Evolutionary conservation across 177 flowering plant species (phyloP).

Genomic region (Vitis hybrid): DNA sequence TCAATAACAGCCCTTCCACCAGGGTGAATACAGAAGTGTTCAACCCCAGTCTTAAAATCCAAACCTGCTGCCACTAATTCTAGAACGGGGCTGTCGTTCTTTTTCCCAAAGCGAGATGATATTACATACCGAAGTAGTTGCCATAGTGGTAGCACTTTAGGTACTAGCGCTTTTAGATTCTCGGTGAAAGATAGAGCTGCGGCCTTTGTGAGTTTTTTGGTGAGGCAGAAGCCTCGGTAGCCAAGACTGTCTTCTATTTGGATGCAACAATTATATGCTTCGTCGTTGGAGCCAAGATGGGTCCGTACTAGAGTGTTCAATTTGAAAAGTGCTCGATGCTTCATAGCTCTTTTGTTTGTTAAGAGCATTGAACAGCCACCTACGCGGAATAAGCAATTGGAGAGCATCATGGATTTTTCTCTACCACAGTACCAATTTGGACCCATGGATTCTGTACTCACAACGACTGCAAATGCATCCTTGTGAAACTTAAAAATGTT

Average conservation of each 20-base stretch:
- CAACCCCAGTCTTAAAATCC: conserved; percentile 40
- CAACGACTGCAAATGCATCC: conserved; percentile 34
- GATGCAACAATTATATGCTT: conserved; percentile 44
- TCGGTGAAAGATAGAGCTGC: conserved; percentile 32
- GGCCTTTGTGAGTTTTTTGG: conserved; percentile 30
- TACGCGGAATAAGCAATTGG: conserved; percentile 47
- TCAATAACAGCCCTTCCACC: conserved; percentile 54
- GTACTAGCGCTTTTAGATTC: conserved; percentile 31
- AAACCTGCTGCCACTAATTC: conserved; percentile 17
- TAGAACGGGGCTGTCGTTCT: neutral
- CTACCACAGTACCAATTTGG: conserved; percentile 52
- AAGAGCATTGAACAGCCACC: conserved; percentile 55
- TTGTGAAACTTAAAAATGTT: conserved; percentile 31
- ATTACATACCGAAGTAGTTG: conserved; percentile 30
- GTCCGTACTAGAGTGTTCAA: conserved; percentile 32
- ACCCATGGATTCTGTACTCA: conserved; percentile 46
- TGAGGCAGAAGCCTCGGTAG: conserved; percentile 34
- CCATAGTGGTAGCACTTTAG: conserved; percentile 32
- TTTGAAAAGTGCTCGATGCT: conserved; percentile 31
- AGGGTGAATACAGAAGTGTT: conserved; percentile 52
- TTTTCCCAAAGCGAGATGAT: neutral
- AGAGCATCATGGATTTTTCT: conserved; percentile 49
- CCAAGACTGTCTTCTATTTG: conserved; percentile 45
- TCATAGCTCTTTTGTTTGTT: conserved; percentile 30
- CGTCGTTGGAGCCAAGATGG: conserved; percentile 41